Evolutionary conservation across 1,284 basidiomycete species (phyloP).

Genomic region (Marasmius fiardii): DNA sequence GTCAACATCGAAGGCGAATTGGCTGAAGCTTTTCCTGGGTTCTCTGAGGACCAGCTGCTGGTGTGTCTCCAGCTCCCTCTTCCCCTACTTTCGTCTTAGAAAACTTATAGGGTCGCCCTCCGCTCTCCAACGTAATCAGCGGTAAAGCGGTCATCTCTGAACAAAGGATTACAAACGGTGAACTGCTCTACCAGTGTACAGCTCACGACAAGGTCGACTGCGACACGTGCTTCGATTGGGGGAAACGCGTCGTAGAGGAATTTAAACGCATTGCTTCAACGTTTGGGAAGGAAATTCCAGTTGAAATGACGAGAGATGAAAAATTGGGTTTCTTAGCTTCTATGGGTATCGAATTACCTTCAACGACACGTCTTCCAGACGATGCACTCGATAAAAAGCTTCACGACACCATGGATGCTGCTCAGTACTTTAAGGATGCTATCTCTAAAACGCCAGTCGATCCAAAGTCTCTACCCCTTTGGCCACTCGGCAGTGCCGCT

Average conservation of each 20-base stretch:
- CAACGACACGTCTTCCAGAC: slow-evolving; percentile 5
- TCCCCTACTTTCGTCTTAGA: not conserved
- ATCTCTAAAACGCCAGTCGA: not conserved
- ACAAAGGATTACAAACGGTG: not conserved
- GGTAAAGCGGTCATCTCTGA: not conserved
- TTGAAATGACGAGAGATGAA: not conserved
- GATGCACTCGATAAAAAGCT: slow-evolving; percentile 7
- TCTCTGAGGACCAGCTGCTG: not conserved
- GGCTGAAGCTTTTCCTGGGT: not conserved
- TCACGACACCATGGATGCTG: slow-evolving; percentile 8
- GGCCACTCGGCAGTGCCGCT: not conserved
- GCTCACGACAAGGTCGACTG: not conserved
- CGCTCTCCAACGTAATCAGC: not conserved
- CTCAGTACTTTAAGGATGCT: slow-evolving; percentile 3
- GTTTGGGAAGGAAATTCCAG: not conserved
- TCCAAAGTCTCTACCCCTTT: not conserved
- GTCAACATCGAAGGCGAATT: not conserved
- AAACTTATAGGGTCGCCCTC: not conserved
- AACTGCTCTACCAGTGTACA: not conserved
- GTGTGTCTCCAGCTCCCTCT: not conserved
- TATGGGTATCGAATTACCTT: not conserved
- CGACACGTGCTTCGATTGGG: not conserved
- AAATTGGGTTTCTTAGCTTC: not conserved
- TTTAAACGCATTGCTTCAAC: not conserved
- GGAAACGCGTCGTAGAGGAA: not conserved